Conservation (phyloP, 2,329 filamentous ascomycete genomes). For the Paracorniculantispora psalliotae region DNA sequence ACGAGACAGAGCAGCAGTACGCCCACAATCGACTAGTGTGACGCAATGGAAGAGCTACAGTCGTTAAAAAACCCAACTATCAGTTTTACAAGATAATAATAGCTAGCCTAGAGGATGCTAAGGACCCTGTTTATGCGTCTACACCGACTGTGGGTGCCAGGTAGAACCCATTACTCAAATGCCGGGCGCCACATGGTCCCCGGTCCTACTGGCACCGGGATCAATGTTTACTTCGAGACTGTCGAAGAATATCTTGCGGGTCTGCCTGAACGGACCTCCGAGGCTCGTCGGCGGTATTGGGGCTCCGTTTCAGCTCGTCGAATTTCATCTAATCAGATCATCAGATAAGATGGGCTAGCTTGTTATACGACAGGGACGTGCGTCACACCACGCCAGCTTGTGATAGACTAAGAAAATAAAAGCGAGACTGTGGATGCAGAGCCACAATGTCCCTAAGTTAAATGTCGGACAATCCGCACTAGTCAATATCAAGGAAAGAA, state of each 20-base stretch:
- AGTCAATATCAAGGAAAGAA: neutral
- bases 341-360: constrained; percentile 36
- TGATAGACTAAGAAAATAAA: neutral
- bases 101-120: neutral
- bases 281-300: constrained; percentile 9
- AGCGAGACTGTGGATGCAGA: neutral
- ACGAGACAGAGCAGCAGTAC: neutral
- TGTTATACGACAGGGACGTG: neutral
- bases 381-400: neutral
- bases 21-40: neutral
- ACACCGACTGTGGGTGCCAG: neutral
- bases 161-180: neutral
- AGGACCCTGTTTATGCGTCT: neutral
- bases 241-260: neutral
- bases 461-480: neutral
- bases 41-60: neutral
- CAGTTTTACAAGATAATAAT: neutral
- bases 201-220: neutral
- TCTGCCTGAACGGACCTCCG: constrained; percentile 7
- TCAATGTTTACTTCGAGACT: neutral
- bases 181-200: neutral
- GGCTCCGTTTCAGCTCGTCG: neutral
- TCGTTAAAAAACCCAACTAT: neutral
- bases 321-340: constrained; percentile 39
- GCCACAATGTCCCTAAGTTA: neutral